Evolutionary conservation across 345 rosid genomes (phyloP).

Genomic region (Pistacia integerrima): DNA sequence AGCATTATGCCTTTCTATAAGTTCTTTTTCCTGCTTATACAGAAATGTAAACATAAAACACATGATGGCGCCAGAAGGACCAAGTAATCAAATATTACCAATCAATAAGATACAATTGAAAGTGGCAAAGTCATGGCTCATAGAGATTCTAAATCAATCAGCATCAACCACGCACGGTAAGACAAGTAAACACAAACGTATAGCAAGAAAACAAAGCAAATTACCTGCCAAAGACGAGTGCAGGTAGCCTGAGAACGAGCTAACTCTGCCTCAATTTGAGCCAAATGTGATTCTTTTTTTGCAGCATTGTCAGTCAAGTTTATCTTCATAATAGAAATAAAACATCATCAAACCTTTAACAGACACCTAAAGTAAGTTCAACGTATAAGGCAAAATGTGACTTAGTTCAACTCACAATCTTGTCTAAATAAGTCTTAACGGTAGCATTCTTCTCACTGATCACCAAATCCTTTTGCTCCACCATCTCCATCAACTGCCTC

Average conservation of each 20-base stretch:
- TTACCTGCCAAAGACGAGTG: constrained; percentile 79
- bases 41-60: constrained; percentile 18
- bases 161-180: too few species aligned
- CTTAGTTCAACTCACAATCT: constrained; percentile 52
- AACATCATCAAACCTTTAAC: not conserved
- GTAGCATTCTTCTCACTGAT: constrained; percentile 78
- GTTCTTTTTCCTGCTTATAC: constrained; percentile 82
- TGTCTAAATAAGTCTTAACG: constrained; percentile 73
- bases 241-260: constrained; percentile 60
- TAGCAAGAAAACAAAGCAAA: not conserved
- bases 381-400: not conserved
- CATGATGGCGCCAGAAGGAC: not conserved
- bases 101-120: too few species aligned
- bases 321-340: constrained; percentile 41
- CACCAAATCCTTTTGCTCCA: constrained; percentile 82
- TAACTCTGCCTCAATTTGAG: constrained; percentile 71
- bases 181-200: too few species aligned
- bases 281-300: constrained; percentile 62
- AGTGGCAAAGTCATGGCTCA: too few species aligned
- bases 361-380: not conserved
- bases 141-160: too few species aligned
- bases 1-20: constrained; percentile 75
- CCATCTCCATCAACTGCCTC: constrained; percentile 79
- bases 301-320: constrained; percentile 66
- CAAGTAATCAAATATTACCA: not conserved